Base-by-base conservation (phyloP, 75 land plant species). In the Sequoia sempervirens region DNA sequence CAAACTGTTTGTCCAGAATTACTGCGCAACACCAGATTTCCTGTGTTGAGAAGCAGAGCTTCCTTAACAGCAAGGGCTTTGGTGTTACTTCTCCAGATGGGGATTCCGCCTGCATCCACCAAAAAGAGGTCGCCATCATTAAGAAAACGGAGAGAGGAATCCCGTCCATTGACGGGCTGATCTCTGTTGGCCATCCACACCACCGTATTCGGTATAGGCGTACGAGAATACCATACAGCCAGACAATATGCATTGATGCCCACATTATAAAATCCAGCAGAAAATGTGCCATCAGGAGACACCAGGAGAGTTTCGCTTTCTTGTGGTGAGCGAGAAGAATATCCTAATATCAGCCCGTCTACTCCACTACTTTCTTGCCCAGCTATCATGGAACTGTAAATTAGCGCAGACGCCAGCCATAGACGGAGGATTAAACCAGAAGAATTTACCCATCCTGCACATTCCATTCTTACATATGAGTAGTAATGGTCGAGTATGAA, bases 211-310 rank as follows among this genome's bases (percentile, higher is more conserved):
- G 86, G 18, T 7, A 85, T 75, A n/a, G n/a, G n/a, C n/a, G n/a
- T n/a, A 9, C 75, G 52, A 7, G 86, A 75, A 88, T 84, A 89
- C 93, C 93, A 91, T 37, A 91, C 85, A 32, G 93, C 43, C 58
- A 87, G 87, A 84, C 64, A 66, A 80, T 58, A 89, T 23, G 93
- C 89, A 56, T 87, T 91, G 28, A 1, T 69, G 10, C 89, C 91
- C 61, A 56, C 61, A 56, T 4, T 43, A 6, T 43, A 43, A 43
- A 43, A 43, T 6, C 46, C 46, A 43, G 46, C 46, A 43, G 46
- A 43, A 56, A 56, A 56, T 56, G 46, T 56, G 61, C 61, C 61
- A 56, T 56, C 61, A 14, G 61, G 61, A 56, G 61, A 56, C 20
- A 56, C 20, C 61, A 56, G 15, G 4, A 56, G 2, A 4, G 61